Conservation (phyloP, 305 asterid genomes). For the Striga hermonthica region DNA sequence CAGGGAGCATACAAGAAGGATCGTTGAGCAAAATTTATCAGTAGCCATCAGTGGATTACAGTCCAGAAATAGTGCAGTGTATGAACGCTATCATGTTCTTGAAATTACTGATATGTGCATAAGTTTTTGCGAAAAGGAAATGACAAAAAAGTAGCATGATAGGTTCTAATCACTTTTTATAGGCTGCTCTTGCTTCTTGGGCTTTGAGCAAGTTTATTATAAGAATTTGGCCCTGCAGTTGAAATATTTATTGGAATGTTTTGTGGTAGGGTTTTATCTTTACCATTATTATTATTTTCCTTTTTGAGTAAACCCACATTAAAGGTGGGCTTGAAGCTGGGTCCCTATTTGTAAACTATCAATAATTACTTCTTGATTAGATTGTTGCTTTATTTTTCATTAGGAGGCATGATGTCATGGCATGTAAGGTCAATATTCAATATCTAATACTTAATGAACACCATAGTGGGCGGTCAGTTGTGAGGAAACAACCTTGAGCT, state of each 20-base stretch:
- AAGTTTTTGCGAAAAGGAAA: conserved; percentile 15
- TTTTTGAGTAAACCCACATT: no score
- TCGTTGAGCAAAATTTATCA: conserved; percentile 71
- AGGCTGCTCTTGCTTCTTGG: conserved; percentile 12
- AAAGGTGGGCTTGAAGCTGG: no score
- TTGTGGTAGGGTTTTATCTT: conserved; percentile 5
- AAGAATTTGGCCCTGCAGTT: conserved; percentile 15
- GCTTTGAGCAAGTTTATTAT: conserved; percentile 4
- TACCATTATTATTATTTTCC: no score
- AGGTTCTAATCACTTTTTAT: conserved; percentile 14
- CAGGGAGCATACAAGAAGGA: conserved; percentile 86
- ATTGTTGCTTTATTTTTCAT: conserved; percentile 1
- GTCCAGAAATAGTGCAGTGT: conserved; percentile 76
- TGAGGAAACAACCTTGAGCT: conserved; percentile 2
- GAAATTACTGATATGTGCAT: conserved; percentile 25
- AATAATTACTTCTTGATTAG: background rate
- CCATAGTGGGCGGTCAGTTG: conserved; percentile 4
- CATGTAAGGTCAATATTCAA: conserved; percentile 5
- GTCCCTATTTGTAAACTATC: no score
- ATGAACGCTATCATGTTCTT: conserved; percentile 33
- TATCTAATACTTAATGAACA: background rate
- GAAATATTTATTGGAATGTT: conserved; percentile 17
- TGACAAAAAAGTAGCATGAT: conserved; percentile 13
- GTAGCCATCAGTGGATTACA: conserved; percentile 63
- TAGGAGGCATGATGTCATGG: background rate